phyloP scores from a whole-genome alignment of 768 basidiomycete species.

The Xerocomellus dryophilus region DNA sequence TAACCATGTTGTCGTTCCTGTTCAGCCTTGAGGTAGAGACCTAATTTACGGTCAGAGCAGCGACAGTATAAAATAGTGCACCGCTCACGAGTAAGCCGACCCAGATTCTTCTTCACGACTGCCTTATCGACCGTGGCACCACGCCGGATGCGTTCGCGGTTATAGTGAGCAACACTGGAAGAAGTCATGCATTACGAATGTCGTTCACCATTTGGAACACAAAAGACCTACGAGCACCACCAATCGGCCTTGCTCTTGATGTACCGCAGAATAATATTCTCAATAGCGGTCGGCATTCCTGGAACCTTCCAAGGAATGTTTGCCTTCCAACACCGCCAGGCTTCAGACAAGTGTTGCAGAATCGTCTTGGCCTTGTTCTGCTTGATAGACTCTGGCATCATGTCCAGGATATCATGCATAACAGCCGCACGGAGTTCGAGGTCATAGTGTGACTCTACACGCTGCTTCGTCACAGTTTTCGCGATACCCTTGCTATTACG shows the following conservation, averaged over 20 bases:
- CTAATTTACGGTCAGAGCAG: constrained; percentile 32
- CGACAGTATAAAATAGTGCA: background rate
- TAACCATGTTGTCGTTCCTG: constrained; percentile 99
- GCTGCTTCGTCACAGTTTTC: constrained; percentile 98
- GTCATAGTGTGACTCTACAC: constrained; percentile 98
- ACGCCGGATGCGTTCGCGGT: constrained; percentile 94
- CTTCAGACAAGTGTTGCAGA: constrained; percentile 94
- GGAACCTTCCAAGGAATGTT: constrained; percentile 99
- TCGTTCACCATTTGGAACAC: background rate
- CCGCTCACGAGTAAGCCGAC: constrained; percentile 84
- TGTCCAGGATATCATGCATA: constrained; percentile 99
- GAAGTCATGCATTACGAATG: background rate
- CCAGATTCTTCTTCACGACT: constrained; percentile 98
- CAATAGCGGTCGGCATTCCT: constrained; percentile 98
- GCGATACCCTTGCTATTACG: constrained; percentile 95
- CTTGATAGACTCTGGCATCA: constrained; percentile 99
- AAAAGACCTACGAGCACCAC: constrained; percentile 80
- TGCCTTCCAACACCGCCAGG: constrained; percentile 97
- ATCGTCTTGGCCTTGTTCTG: constrained; percentile 99
- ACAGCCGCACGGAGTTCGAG: constrained; percentile 96
- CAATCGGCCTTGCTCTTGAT: constrained; percentile 99
- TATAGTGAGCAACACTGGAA: constrained; percentile 88
- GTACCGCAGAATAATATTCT: constrained; percentile 97
- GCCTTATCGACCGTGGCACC: constrained; percentile 98
- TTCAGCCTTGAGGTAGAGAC: constrained; percentile 95